These are phyloP conservation scores for Candida gigantensis DNA, from an alignment of 1,139 yeast genomes.

Conservation along the genomic window DNA sequence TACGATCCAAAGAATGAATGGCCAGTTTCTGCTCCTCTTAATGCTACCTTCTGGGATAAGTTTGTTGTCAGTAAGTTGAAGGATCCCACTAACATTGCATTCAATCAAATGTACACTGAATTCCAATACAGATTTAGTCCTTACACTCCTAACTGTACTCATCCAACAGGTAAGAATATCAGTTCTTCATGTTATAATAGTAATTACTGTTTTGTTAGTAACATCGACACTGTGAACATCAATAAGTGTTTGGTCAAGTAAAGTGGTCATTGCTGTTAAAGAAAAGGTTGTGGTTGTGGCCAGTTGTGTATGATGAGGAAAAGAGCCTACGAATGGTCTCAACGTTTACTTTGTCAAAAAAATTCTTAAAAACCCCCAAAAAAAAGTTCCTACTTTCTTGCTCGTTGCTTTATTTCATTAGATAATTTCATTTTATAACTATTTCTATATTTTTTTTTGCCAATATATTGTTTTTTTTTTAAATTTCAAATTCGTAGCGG, in stretches of 20 bases:
- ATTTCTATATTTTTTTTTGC: too few relatives aligned
- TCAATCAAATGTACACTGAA: constrained; percentile 49
- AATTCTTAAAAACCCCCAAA: too few relatives aligned
- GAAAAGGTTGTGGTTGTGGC: too few relatives aligned
- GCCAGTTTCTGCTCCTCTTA: constrained; percentile 55
- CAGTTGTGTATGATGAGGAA: too few relatives aligned
- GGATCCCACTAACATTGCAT: constrained; percentile 33
- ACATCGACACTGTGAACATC: constrained; percentile 2
- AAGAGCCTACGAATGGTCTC: too few relatives aligned
- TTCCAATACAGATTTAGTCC: constrained; percentile 56
- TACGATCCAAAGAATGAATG: constrained; percentile 48
- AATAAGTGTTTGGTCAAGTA: constrained; percentile 1
- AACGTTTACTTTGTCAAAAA: too few relatives aligned
- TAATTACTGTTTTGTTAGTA: constrained; percentile 37
- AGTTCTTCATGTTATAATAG: constrained; percentile 17
- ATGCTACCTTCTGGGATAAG: constrained; percentile 59
- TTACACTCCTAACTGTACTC: constrained; percentile 43
- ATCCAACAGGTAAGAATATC: constrained; percentile 21
- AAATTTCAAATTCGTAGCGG: too few relatives aligned
- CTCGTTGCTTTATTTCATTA: too few relatives aligned
- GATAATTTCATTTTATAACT: too few relatives aligned
- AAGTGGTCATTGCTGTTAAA: too few relatives aligned
- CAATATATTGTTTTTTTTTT: too few relatives aligned
- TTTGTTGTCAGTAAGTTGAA: constrained; percentile 34
- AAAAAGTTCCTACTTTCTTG: too few relatives aligned